Conservation (phyloP, 2,329 filamentous ascomycete species). For the Trichoderma simmonsii region DNA sequence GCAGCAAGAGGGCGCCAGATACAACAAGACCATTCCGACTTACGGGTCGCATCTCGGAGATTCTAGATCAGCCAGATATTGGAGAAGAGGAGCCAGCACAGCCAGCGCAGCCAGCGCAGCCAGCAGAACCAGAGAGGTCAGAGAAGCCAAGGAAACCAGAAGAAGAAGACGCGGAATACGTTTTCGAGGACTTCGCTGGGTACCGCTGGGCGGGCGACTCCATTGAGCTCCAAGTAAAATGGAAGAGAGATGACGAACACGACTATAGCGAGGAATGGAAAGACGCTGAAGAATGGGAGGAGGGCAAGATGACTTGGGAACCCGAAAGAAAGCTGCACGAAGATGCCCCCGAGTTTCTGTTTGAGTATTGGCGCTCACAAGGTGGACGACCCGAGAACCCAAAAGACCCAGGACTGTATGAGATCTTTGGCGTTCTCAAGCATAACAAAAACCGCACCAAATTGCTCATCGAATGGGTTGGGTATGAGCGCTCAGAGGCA, state of each 20-base stretch:
- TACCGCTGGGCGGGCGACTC: slow-evolving; percentile 31
- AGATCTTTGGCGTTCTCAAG: slow-evolving; percentile 33
- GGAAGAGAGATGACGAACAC: slow-evolving; percentile 10
- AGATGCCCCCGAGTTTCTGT: slow-evolving; percentile 31
- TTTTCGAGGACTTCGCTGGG: slow-evolving; percentile 25
- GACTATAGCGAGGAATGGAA: background rate
- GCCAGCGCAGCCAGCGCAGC: too few relatives aligned
- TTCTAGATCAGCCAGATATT: background rate
- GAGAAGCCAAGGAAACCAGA: background rate
- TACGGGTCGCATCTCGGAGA: background rate
- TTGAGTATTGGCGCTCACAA: slow-evolving; percentile 33
- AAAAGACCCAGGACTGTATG: slow-evolving; percentile 29
- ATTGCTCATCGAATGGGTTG: slow-evolving; percentile 37
- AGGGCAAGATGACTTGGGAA: slow-evolving; percentile 33
- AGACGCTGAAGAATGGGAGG: slow-evolving; percentile 20
- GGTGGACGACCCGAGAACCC: slow-evolving; percentile 35
- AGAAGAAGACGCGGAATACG: slow-evolving; percentile 18
- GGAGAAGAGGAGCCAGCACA: background rate
- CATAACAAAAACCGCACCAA: slow-evolving; percentile 30
- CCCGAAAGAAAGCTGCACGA: slow-evolving; percentile 33
- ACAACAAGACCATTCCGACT: background rate
- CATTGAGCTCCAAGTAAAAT: slow-evolving; percentile 33
- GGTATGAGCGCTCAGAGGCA: slow-evolving; percentile 29
- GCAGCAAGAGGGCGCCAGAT: background rate
- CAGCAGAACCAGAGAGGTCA: background rate